These are phyloP conservation scores for Paecilomyces variotii DNA, from an alignment of 2,329 filamentous ascomycete genomes.

Conservation along the genomic window DNA sequence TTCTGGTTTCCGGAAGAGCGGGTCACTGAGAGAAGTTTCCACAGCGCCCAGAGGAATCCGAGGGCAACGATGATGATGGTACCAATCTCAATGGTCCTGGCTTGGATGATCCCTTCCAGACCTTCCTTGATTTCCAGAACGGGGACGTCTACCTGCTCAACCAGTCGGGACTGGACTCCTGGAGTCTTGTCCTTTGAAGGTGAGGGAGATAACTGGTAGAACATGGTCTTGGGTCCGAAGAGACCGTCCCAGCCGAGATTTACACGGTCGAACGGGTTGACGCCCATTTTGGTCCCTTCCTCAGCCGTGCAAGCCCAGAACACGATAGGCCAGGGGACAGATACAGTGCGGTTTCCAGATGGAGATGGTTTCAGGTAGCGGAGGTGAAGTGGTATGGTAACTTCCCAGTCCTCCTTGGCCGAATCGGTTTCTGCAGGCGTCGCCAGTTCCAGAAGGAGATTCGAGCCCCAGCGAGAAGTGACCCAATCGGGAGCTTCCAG, in stretches of 20 bases:
- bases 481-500: conserved; percentile 85
- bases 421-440: conserved; percentile 34
- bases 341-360: conserved; percentile 46
- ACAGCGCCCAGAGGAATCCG: conserved; percentile 64
- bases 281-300: conserved; percentile 54
- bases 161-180: conserved; percentile 27
- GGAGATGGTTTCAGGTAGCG: conserved; percentile 64
- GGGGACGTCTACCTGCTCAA: conserved; percentile 54
- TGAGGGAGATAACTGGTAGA: conserved; percentile 66
- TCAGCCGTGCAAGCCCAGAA: conserved; percentile 80
- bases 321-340: conserved; percentile 71
- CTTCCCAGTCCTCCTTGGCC: conserved; percentile 21
- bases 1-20: conserved; percentile 14
- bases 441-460: conserved; percentile 65
- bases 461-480: conserved; percentile 68
- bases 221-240: conserved; percentile 68
- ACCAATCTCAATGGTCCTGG: conserved; percentile 39
- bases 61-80: conserved; percentile 53
- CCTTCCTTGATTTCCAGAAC: conserved; percentile 52
- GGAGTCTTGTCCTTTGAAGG: conserved; percentile 14
- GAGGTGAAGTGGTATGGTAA: conserved; percentile 68
- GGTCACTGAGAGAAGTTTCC: conserved; percentile 43
- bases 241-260: conserved; percentile 78
- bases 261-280: conserved; percentile 77
- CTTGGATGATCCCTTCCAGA: conserved; percentile 31